Evolutionary conservation across 192 early-diverging fungal genomes (phyloP).

Genomic region (Mortierella antarctica): DNA sequence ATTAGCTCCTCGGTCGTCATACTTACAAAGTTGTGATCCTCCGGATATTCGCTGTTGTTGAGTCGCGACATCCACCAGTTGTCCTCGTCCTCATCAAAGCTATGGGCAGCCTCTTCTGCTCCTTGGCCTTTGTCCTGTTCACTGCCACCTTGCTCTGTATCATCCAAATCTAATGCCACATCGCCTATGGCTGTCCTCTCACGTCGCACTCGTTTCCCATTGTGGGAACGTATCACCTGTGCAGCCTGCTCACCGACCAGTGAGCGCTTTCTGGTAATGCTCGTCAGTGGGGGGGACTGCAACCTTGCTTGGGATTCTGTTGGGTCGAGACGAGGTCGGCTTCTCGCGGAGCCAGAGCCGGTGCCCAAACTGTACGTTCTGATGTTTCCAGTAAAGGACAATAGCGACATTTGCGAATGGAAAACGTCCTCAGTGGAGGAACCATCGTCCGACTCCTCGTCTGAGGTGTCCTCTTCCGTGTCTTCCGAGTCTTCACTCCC

Average conservation of each 20-base stretch:
- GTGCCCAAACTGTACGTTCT: constrained; percentile 44
- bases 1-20: constrained; percentile 52
- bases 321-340: constrained; percentile 34
- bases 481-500: constrained; percentile 7
- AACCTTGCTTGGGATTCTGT: not conserved
- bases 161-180: too few species aligned
- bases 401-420: constrained; percentile 45
- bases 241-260: too few species aligned
- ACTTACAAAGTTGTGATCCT: constrained; percentile 45
- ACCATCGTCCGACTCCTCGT: constrained; percentile 21
- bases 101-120: not conserved
- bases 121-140: not conserved
- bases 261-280: too few species aligned
- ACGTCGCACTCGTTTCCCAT: not conserved
- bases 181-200: not conserved
- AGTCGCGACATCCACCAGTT: constrained; percentile 49
- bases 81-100: constrained; percentile 9
- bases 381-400: constrained; percentile 45
- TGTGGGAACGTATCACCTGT: not conserved
- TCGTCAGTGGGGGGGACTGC: not conserved
- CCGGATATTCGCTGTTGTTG: constrained; percentile 34
- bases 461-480: constrained; percentile 5
- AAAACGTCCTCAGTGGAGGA: constrained; percentile 16
- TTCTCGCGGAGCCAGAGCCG: constrained; percentile 42
- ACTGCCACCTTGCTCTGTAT: not conserved